These are phyloP conservation scores for Alternaria ventricosa DNA, from an alignment of 2,329 filamentous ascomycete species.

Conservation along the genomic window DNA sequence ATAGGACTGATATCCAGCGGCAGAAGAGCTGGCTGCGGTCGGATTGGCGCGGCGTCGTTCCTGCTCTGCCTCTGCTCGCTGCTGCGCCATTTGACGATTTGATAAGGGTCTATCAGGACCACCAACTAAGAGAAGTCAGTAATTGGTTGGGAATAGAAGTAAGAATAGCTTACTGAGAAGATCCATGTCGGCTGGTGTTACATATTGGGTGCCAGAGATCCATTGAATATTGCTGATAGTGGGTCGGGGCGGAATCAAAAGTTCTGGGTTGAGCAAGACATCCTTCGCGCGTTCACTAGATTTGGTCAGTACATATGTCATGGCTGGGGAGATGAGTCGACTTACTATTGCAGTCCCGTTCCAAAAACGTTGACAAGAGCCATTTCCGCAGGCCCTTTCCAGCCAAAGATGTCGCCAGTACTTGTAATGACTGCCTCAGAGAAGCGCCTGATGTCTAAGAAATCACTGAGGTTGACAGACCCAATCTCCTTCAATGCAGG, in stretches of 20 bases:
- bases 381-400: slow-evolving; percentile 87
- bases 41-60: slow-evolving; percentile 47
- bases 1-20: slow-evolving; percentile 28
- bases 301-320: slow-evolving; percentile 10
- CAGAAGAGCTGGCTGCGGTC: slow-evolving; percentile 42
- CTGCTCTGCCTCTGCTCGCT: slow-evolving; percentile 74
- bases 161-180: slow-evolving; percentile 65
- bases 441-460: slow-evolving; percentile 77
- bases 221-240: slow-evolving; percentile 96
- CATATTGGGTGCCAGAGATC: slow-evolving; percentile 92
- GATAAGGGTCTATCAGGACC: slow-evolving; percentile 86
- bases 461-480: slow-evolving; percentile 65
- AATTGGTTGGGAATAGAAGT: neutral
- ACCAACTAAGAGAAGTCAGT: slow-evolving; percentile 62
- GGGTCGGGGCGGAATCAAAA: slow-evolving; percentile 77
- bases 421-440: slow-evolving; percentile 73
- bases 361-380: slow-evolving; percentile 87
- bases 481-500: slow-evolving; percentile 86
- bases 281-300: slow-evolving; percentile 64
- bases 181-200: slow-evolving; percentile 87
- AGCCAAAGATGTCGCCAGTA: slow-evolving; percentile 83
- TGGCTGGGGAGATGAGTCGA: slow-evolving; percentile 17
- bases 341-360: slow-evolving; percentile 68
- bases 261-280: slow-evolving; percentile 77
- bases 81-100: slow-evolving; percentile 84